phyloP scores from a whole-genome alignment of 2,329 filamentous ascomycete genomes.

The Botrytis sinoallii region DNA sequence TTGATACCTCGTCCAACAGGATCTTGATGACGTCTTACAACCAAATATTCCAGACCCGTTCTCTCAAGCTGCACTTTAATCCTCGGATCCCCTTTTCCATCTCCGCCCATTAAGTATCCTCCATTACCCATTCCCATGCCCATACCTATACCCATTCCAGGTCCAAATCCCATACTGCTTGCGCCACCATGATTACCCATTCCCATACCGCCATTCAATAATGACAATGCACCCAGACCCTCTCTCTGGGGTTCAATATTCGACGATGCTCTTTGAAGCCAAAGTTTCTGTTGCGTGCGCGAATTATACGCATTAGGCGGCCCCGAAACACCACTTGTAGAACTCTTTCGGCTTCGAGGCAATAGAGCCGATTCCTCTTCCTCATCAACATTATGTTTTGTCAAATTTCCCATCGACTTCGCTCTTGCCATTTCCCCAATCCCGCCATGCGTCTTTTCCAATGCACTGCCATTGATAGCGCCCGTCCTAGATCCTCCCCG shows the following conservation, averaged over 20 bases:
- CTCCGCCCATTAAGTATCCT: constrained; percentile 32
- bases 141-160: neutral
- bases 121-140: constrained; percentile 26
- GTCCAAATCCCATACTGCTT: constrained; percentile 16
- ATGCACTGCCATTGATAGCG: constrained; percentile 20
- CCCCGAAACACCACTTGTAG: constrained; percentile 32
- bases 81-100: constrained; percentile 57
- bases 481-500: constrained; percentile 30
- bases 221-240: constrained; percentile 27
- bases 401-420: constrained; percentile 16
- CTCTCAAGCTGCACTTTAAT: constrained; percentile 64
- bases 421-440: constrained; percentile 14
- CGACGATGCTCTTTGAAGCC: constrained; percentile 70
- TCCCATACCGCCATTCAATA: constrained; percentile 35
- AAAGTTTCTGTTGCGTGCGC: constrained; percentile 72
- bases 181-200: constrained; percentile 25
- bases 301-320: constrained; percentile 40
- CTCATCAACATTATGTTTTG: constrained; percentile 31
- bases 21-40: constrained; percentile 69
- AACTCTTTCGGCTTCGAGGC: constrained; percentile 40
- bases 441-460: constrained; percentile 5
- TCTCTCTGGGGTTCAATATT: constrained; percentile 59
- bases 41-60: constrained; percentile 70
- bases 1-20: constrained; percentile 62
- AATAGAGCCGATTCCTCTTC: constrained; percentile 46